A percentile compares a stretch with the other conserved stretches of the same genome.
Conservation (phyloP, 768 basidiomycete genomes). For the Macrolepiota albuminosa region DNA sequence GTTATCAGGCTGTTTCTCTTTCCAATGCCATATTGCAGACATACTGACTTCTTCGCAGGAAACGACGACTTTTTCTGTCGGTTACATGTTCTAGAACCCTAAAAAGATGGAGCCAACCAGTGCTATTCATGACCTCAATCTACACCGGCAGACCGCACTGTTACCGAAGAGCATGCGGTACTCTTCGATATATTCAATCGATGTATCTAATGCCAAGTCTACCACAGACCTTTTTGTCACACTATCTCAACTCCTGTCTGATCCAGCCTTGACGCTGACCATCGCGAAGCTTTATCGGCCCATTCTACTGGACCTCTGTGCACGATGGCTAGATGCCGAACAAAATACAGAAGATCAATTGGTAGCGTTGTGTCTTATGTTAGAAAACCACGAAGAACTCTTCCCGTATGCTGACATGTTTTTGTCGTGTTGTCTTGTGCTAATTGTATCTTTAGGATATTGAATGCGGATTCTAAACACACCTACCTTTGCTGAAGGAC, state of each 20-base stretch:
- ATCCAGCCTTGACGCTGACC: constrained; percentile 56
- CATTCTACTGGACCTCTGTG: constrained; percentile 72
- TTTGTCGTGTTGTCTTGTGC: constrained; percentile 7
- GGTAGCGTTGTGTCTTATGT: constrained; percentile 25
- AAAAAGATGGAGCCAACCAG: constrained; percentile 16
- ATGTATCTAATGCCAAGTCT: constrained; percentile 35
- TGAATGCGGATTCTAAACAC: constrained; percentile 45
- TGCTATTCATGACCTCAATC: constrained; percentile 53
- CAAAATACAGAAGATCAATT: constrained; percentile 42
- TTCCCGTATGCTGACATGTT: constrained; percentile 49
- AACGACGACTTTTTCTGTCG: background rate
- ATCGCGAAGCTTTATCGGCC: constrained; percentile 72
- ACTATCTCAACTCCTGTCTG: constrained; percentile 56
- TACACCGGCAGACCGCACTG: constrained; percentile 45
- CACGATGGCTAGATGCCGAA: constrained; percentile 71
- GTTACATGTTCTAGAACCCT: constrained; percentile 6
- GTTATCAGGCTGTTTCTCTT: background rate
- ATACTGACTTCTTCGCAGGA: too few species aligned
- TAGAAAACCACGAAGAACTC: constrained; percentile 68
- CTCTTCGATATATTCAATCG: constrained; percentile 31
- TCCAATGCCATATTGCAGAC: too few species aligned
- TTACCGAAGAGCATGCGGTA: constrained; percentile 42
- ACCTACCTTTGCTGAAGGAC: constrained; percentile 44
- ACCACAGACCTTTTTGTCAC: constrained; percentile 40
- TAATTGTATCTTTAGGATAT: background rate